Conservation (phyloP, 441 rosid species). For the Pelargonium cotyledonis region DNA sequence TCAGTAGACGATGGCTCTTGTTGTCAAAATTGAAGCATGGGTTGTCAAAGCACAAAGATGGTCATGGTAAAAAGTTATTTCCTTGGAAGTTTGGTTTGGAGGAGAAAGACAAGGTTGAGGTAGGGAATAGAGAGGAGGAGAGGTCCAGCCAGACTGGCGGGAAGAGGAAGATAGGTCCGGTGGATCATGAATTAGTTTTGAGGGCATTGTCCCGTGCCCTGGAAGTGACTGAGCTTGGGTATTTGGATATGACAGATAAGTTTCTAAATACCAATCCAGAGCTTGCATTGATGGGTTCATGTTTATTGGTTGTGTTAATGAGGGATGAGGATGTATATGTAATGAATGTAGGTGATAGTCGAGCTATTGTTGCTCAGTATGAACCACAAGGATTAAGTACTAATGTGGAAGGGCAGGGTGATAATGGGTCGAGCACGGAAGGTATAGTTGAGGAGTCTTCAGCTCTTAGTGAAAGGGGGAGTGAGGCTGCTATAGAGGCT, state of each 20-base stretch:
- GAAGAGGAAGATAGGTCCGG: conserved; percentile 65
- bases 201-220: conserved; percentile 83
- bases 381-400: conserved; percentile 44
- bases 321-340: conserved; percentile 34
- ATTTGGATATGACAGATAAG: conserved; percentile 90
- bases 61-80: conserved; percentile 38
- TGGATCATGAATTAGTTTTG: conserved; percentile 72
- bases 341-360: conserved; percentile 96
- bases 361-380: conserved; percentile 86
- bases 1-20: conserved; percentile 71
- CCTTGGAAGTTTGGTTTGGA: conserved; percentile 76
- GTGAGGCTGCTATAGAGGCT: conserved; percentile 27
- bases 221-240: conserved; percentile 71
- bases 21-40: conserved; percentile 81
- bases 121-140: conserved; percentile 46
- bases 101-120: conserved; percentile 43
- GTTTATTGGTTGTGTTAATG: conserved; percentile 86
- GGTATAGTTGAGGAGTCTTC: conserved; percentile 39
- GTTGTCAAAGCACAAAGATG: conserved; percentile 58
- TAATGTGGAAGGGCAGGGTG: conserved; percentile 26
- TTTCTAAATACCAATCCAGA: conserved; percentile 80
- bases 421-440: conserved; percentile 34
- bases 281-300: conserved; percentile 96
- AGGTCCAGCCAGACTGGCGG: conserved; percentile 38
- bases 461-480: conserved; percentile 20